Conservation (phyloP, 805 yeast species). For the Teunomyces tritomae region DNA sequence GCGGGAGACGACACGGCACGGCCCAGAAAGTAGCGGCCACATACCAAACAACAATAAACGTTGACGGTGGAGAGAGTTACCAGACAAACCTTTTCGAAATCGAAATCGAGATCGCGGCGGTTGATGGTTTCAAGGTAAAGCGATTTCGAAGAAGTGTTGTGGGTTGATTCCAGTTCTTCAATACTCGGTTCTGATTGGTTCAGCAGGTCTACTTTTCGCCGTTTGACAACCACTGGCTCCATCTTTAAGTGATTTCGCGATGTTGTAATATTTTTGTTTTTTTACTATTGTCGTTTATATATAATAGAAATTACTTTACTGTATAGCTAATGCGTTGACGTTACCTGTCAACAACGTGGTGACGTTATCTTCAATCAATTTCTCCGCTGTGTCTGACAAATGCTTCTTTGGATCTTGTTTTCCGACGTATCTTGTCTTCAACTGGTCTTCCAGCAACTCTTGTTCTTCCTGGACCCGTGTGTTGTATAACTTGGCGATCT, state of each 20-base stretch:
- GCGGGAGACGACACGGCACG: conserved; percentile 64
- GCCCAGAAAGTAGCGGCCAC: conserved; percentile 75
- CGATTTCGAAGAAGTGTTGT: background rate
- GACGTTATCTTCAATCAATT: conserved; percentile 83
- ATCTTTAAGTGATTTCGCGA: background rate
- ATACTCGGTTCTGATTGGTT: no score
- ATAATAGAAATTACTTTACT: background rate
- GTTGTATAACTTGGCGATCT: conserved; percentile 85
- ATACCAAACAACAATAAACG: conserved; percentile 68
- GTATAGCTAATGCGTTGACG: conserved; percentile 84
- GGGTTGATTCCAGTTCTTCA: no score
- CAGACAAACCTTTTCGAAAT: conserved; percentile 63
- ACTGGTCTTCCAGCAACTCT: conserved; percentile 80
- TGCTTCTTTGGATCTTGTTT: conserved; percentile 99
- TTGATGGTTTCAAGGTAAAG: conserved; percentile 44
- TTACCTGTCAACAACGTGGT: conserved; percentile 84
- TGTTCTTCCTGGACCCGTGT: conserved; percentile 90
- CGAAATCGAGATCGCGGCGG: conserved; percentile 56
- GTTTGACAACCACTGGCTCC: no score
- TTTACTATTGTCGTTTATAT: background rate
- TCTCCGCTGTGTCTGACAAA: conserved; percentile 82
- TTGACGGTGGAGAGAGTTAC: conserved; percentile 59
- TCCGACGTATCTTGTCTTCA: conserved; percentile 95
- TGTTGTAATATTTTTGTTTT: background rate
- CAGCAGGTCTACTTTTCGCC: no score